These are phyloP conservation scores for Sequoiadendron giganteum DNA, from an alignment of 75 land plant genomes.

Conservation along the genomic window DNA sequence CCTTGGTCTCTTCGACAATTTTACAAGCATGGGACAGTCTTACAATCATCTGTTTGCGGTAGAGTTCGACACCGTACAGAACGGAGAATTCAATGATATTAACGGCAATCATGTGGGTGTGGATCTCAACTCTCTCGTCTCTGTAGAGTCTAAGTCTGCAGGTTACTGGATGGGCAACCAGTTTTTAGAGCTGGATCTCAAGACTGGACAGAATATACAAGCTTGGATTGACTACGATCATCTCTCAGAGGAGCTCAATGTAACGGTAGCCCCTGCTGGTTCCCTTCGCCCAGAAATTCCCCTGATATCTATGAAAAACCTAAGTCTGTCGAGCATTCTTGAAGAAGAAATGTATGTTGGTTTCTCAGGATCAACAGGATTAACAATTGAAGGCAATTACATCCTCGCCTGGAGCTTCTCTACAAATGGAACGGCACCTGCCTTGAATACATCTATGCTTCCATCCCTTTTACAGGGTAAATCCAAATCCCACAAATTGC, in stretches of 20 bases:
- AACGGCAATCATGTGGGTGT: background rate
- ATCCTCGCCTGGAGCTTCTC: constrained; percentile 17
- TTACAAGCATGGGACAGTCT: no score
- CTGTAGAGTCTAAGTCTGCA: no score
- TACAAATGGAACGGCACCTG: background rate
- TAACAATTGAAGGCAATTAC: background rate
- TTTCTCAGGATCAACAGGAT: constrained; percentile 19
- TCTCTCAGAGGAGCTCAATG: no score
- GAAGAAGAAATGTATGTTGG: constrained; percentile 3
- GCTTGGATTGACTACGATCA: no score
- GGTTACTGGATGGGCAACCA: background rate
- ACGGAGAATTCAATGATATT: constrained; percentile 6
- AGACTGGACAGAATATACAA: no score
- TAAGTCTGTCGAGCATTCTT: constrained; percentile 7
- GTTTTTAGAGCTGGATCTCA: no score
- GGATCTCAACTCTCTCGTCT: no score
- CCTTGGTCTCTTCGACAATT: constrained; percentile 14
- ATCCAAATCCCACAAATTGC: no score
- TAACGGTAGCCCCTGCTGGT: no score
- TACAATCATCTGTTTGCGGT: constrained; percentile 17
- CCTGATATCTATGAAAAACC: constrained; percentile 9
- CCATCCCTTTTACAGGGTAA: no score
- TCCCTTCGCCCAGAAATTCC: background rate
- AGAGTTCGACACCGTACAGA: constrained; percentile 23
- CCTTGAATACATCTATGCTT: no score